These are phyloP conservation scores for Hericium rajendrae DNA, from an alignment of 768 basidiomycete species.

Conservation along the genomic window DNA sequence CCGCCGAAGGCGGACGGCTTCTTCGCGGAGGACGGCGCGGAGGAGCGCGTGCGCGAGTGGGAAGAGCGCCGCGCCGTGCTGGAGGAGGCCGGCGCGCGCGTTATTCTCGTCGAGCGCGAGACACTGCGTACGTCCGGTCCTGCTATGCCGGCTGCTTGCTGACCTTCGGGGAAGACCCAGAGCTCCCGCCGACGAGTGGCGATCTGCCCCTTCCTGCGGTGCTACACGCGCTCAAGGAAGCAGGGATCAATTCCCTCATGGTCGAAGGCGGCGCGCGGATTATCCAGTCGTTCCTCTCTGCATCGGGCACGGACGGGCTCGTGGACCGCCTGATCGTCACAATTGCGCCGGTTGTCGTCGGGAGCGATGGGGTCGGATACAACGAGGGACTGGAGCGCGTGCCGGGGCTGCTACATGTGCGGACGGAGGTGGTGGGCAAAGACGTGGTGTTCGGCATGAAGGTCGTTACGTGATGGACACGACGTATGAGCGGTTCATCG, in stretches of 20 bases:
- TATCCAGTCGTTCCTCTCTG: slow-evolving; percentile 60
- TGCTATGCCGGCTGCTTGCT: background rate
- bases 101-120: slow-evolving; percentile 40
- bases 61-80: slow-evolving; percentile 32
- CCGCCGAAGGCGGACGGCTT: slow-evolving; percentile 16
- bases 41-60: slow-evolving; percentile 17
- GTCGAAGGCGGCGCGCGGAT: slow-evolving; percentile 89
- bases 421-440: slow-evolving; percentile 20
- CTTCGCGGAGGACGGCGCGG: slow-evolving; percentile 12
- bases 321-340: slow-evolving; percentile 79
- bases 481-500: too few species aligned
- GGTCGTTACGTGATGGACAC: slow-evolving; percentile 2
- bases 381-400: slow-evolving; percentile 19
- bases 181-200: slow-evolving; percentile 19
- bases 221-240: slow-evolving; percentile 40
- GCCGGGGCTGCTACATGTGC: slow-evolving; percentile 17
- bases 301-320: slow-evolving; percentile 11
- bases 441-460: slow-evolving; percentile 22
- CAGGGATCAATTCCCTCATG: slow-evolving; percentile 75
- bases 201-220: slow-evolving; percentile 37
- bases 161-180: slow-evolving; percentile 3
- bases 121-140: slow-evolving; percentile 22
- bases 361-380: slow-evolving; percentile 58
- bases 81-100: slow-evolving; percentile 54
- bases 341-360: slow-evolving; percentile 78